These are phyloP conservation scores for Moesziomyces parantarcticus DNA, from an alignment of 1,284 basidiomycete species.

Conservation along the genomic window DNA sequence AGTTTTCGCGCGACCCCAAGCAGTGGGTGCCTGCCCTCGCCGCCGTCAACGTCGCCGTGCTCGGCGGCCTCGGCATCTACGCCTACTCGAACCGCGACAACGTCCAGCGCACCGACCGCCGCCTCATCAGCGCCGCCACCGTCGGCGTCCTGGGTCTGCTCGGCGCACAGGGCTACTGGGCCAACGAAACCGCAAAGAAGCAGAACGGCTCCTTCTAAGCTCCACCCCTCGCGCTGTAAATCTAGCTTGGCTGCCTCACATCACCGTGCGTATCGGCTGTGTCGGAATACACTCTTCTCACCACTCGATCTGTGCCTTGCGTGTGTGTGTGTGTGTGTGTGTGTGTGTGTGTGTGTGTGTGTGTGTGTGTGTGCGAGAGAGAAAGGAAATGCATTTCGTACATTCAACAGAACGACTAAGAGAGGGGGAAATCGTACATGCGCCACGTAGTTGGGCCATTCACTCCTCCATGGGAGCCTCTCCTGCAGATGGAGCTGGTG, in stretches of 20 bases:
- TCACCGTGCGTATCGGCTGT: too few species aligned
- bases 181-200: conserved; percentile 53
- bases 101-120: conserved; percentile 54
- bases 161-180: conserved; percentile 60
- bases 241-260: conserved; percentile 6
- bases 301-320: too few species aligned
- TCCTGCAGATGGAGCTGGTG: conserved; percentile 8
- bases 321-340: too few species aligned
- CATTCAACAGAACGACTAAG: conserved; percentile 1
- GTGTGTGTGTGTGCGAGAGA: too few species aligned
- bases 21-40: conserved; percentile 64
- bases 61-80: conserved; percentile 63
- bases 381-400: neutral
- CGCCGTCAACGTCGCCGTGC: conserved; percentile 61
- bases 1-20: conserved; percentile 61
- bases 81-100: conserved; percentile 64
- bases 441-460: neutral
- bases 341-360: too few species aligned
- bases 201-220: conserved; percentile 35
- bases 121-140: conserved; percentile 54
- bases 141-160: conserved; percentile 60
- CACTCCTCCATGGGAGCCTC: conserved; percentile 54
- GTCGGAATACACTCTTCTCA: neutral
- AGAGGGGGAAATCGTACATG: neutral
- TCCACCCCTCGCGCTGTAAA: conserved; percentile 9